Percentiles rank a stretch among this genome's conserved stretches.
phyloP scores from a whole-genome alignment of 306 rosid genomes.

The Abrus precatorius region DNA sequence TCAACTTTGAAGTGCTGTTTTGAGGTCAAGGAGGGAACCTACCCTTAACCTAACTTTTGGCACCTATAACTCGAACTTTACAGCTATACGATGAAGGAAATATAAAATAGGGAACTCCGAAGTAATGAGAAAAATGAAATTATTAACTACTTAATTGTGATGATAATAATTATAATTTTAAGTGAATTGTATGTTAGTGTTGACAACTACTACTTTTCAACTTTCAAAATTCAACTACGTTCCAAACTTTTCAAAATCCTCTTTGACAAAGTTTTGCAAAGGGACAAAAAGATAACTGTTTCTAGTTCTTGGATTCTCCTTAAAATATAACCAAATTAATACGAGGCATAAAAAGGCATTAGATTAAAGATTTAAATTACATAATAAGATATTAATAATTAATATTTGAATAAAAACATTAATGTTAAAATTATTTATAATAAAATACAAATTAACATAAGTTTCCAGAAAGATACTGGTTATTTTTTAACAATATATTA shows the following conservation, averaged over 20 bases:
- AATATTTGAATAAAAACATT: not conserved
- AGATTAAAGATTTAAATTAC: not conserved
- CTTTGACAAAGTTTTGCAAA: constrained; percentile 15
- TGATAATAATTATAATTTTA: not conserved
- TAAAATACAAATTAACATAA: no score
- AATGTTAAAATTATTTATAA: not conserved
- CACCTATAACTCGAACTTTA: constrained; percentile 8
- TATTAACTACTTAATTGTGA: not conserved
- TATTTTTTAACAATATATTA: no score
- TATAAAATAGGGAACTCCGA: not conserved
- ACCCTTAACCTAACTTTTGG: constrained; percentile 53
- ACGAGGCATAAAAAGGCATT: not conserved
- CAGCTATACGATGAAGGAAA: constrained; percentile 10
- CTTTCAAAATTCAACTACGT: constrained; percentile 7
- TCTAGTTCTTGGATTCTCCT: constrained; percentile 29
- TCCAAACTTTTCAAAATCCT: constrained; percentile 27
- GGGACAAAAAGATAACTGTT: constrained; percentile 12
- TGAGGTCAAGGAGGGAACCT: constrained; percentile 38
- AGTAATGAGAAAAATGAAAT: not conserved
- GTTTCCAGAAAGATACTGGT: no score
- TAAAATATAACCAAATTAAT: not conserved
- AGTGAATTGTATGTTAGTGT: not conserved
- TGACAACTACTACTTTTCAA: not conserved
- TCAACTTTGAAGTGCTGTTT: not conserved
- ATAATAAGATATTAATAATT: not conserved